A percentile compares a stretch with the other conserved stretches of the same genome.
phyloP scores from a whole-genome alignment of 495 filamentous ascomycete species.

The Penicillium roqueforti region DNA sequence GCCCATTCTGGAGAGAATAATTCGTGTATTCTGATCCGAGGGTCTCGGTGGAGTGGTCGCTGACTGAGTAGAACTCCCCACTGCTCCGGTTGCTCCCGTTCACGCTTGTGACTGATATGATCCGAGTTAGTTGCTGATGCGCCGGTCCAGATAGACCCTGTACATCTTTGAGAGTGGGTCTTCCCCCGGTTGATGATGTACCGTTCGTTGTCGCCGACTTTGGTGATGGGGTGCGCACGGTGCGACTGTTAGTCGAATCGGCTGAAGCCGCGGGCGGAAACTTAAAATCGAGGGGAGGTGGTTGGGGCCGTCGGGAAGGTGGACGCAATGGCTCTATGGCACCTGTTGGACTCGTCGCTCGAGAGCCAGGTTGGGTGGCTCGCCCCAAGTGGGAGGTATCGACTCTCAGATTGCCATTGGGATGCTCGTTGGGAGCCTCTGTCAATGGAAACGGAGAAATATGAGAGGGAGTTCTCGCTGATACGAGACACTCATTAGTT shows the following conservation, averaged over 20 bases:
- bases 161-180: constrained; percentile 14
- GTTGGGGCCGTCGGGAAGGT: constrained; percentile 35
- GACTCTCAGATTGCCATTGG: constrained; percentile 23
- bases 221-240: constrained; percentile 34
- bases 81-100: constrained; percentile 73
- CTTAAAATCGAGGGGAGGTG: constrained; percentile 59
- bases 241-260: constrained; percentile 29
- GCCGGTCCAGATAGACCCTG: constrained; percentile 33
- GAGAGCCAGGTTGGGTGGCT: constrained; percentile 22
- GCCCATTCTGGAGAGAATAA: constrained; percentile 51
- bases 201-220: constrained; percentile 21
- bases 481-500: background rate
- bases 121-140: constrained; percentile 59
- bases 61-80: constrained; percentile 88
- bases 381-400: constrained; percentile 30
- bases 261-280: constrained; percentile 54
- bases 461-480: constrained; percentile 7
- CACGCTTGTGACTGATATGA: constrained; percentile 68
- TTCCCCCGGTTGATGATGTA: constrained; percentile 14
- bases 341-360: constrained; percentile 28
- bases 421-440: constrained; percentile 29
- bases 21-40: constrained; percentile 84
- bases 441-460: constrained; percentile 25
- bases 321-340: constrained; percentile 25
- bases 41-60: constrained; percentile 92